Evolutionary conservation across 305 asterid genomes (phyloP).

Genomic region (Fraxinus floribunda): DNA sequence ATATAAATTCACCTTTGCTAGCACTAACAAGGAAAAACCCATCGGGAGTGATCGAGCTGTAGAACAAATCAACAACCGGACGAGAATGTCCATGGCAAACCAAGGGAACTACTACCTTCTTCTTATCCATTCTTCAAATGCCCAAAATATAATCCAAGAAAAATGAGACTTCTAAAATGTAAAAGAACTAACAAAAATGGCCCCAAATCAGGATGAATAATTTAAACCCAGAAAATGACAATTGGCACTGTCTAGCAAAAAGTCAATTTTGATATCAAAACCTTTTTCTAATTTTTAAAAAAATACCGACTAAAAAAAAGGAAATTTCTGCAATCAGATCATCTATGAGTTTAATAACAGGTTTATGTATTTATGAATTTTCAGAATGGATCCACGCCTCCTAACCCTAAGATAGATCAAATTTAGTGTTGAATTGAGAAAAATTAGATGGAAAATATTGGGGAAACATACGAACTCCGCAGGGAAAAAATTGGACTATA

Average conservation of each 20-base stretch:
- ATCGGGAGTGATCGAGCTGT: conserved; percentile 44
- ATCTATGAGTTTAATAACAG: neutral
- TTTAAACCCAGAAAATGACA: conserved; percentile 6
- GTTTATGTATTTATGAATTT: conserved; percentile 1
- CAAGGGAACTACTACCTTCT: conserved; percentile 40
- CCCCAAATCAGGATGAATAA: neutral
- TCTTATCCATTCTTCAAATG: conserved; percentile 36
- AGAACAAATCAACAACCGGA: conserved; percentile 47
- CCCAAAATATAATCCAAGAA: neutral
- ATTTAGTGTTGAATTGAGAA: conserved; percentile 10
- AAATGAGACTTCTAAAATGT: neutral
- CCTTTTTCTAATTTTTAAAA: neutral
- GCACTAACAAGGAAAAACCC: conserved; percentile 50
- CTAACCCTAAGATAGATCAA: conserved; percentile 20
- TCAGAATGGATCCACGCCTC: conserved; percentile 24
- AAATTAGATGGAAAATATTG: neutral
- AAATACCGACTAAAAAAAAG: neutral
- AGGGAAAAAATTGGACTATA: neutral
- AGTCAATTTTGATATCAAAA: neutral
- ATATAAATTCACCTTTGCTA: conserved; percentile 35
- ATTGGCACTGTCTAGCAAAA: conserved; percentile 18
- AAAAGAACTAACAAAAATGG: neutral
- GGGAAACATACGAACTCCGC: neutral
- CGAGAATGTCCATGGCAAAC: conserved; percentile 49
- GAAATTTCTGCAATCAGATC: conserved; percentile 13